Evolutionary conservation across 2,329 filamentous ascomycete species (phyloP).

Genomic region (Stagonosporopsis chrysanthemi): DNA sequence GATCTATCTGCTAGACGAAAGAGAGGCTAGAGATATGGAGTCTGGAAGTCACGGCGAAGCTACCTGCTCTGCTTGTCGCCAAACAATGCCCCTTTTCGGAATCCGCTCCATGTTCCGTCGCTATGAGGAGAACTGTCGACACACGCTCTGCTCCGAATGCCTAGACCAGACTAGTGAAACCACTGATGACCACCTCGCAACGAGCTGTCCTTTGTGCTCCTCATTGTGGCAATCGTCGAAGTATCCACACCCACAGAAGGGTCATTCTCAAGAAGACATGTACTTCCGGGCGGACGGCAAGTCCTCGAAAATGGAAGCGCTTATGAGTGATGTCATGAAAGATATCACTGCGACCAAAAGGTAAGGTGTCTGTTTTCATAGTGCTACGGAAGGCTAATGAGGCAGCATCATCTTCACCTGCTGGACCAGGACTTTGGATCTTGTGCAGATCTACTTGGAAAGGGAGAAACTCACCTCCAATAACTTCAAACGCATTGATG

Average conservation of each 20-base stretch:
- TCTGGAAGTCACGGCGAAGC: constrained; percentile 36
- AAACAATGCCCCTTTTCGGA: constrained; percentile 33
- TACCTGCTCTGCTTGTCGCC: constrained; percentile 42
- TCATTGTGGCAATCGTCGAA: constrained; percentile 19
- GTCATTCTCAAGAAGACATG: constrained; percentile 25
- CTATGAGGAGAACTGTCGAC: constrained; percentile 36
- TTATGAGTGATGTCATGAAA: constrained; percentile 44
- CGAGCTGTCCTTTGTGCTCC: constrained; percentile 35
- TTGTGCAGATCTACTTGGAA: constrained; percentile 29
- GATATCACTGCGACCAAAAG: constrained; percentile 39
- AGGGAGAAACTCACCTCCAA: background rate
- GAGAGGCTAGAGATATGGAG: constrained; percentile 42
- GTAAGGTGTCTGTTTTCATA: constrained; percentile 13
- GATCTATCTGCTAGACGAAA: constrained; percentile 45
- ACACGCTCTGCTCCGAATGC: constrained; percentile 48
- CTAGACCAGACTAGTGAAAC: constrained; percentile 32
- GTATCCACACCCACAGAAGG: constrained; percentile 1
- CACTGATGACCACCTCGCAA: constrained; percentile 10
- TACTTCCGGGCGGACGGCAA: constrained; percentile 42
- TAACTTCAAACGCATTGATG: constrained; percentile 55
- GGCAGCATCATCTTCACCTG: constrained; percentile 43
- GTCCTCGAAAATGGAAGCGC: constrained; percentile 47
- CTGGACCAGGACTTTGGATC: constrained; percentile 41
- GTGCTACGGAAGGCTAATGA: background rate
- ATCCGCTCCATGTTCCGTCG: constrained; percentile 32